These are phyloP conservation scores for Fusarium protoensiforme DNA, from an alignment of 2,329 filamentous ascomycete species.

Conservation along the genomic window DNA sequence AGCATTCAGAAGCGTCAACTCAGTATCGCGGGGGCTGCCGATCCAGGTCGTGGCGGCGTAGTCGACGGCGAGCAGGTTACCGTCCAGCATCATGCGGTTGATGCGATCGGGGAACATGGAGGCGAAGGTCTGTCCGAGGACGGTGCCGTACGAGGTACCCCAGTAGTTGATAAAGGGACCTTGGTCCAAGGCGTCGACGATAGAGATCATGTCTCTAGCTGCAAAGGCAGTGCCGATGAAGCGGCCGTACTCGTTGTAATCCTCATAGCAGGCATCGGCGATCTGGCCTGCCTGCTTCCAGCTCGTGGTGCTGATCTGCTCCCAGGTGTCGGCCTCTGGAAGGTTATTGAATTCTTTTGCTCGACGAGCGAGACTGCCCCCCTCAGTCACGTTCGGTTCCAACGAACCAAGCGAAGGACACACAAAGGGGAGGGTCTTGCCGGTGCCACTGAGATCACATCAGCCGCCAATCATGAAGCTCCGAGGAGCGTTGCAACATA, in stretches of 20 bases:
- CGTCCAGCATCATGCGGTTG: constrained; percentile 31
- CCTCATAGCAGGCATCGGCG: constrained; percentile 35
- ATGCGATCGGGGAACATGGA: constrained; percentile 38
- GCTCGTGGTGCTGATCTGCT: not conserved
- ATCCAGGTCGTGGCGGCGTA: constrained; percentile 1
- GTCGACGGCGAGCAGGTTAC: constrained; percentile 18
- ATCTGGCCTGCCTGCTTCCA: not conserved
- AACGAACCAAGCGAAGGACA: not conserved
- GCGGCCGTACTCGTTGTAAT: constrained; percentile 35
- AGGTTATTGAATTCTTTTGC: not conserved
- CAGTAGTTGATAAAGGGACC: constrained; percentile 49
- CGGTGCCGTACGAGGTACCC: constrained; percentile 42
- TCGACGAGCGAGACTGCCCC: not conserved
- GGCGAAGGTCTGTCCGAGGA: constrained; percentile 31
- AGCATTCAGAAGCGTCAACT: not conserved
- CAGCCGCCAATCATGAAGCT: not conserved
- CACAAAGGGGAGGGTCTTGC: constrained; percentile 10
- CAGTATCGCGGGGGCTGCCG: not conserved
- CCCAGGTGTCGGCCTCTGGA: not conserved
- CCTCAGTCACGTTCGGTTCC: not conserved
- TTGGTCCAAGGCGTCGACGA: constrained; percentile 50
- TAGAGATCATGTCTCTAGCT: constrained; percentile 52
- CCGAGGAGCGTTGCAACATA: not conserved
- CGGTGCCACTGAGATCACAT: constrained; percentile 6
- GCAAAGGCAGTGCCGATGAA: constrained; percentile 47